Base-by-base conservation (phyloP, 192 early-diverging fungal species). In the Coemansia umbellata region DNA sequence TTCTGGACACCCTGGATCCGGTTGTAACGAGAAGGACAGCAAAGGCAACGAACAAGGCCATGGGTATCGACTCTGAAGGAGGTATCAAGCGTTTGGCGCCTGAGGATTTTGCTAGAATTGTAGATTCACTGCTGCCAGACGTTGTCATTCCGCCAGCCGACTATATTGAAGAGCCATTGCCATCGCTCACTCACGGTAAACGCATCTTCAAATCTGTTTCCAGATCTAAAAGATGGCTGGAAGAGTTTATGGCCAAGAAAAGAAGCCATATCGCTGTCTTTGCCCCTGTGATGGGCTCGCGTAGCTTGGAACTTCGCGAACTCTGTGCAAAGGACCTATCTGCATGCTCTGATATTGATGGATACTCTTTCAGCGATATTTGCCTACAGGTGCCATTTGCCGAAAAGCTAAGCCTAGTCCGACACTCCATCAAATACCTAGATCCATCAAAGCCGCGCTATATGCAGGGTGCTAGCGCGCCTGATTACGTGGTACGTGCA, bases 391-490 rank as follows among this genome's bases (percentile, higher is more conserved):
- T 78, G 40, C 37, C 68, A 2, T 41, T 66, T 1, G 59, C 55
- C 33, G 18, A 58, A 15, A 66, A 60, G 63, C 40, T 78, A 55
- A 32, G 21, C 31, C 55, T 70, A 41, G 58, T 51, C 23, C 55
- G 37, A 47, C 69, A 57, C 37, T 71, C 74, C 23, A 53, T 78
- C 9, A 28, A 36, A 11, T 21, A 39, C 17, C 74, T 78, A 10
- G 63, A 69, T 30, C 41, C 54, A 11, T 36, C 51, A 5, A 66
- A 62, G 48, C 68, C 60, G 39, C 59, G 74, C 26, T 71, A 67
- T 33, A 78, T 78, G 74, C 58, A 54, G 18, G 74, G 74, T 21
- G 68, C 57, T 47, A 71, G 68, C 22, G 54, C 68, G 9, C 74
- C 74, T 1, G 74, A 78, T 39, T 36, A 32, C 17, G 74, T 51